Base-by-base conservation (phyloP, 495 filamentous ascomycete genomes). In the Rhizodiscina lignyota region DNA sequence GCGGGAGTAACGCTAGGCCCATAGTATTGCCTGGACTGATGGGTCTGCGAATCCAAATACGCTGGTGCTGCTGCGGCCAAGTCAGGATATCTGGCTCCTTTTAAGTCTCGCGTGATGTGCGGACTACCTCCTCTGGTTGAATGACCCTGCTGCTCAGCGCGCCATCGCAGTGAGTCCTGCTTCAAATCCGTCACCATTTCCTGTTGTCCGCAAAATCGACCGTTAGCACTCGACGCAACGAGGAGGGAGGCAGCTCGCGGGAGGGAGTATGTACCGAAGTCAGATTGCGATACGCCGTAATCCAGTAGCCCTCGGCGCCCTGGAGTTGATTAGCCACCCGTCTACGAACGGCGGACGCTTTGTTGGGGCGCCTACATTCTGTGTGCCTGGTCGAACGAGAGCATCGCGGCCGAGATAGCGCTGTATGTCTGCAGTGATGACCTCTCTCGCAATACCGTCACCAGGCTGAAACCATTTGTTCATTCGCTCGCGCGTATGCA, bases 341-440 rank as follows among this genome's bases (percentile, higher is more conserved):
- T n/a, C n/a, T n/a, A n/a, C n/a, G n/a, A n/a, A n/a, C n/a, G n/a
- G n/a, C n/a, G n/a, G n/a, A n/a, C n/a, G n/a, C n/a, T n/a, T n/a
- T n/a, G n/a, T n/a, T n/a, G n/a, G n/a, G n/a, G n/a, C n/a, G n/a
- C n/a, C n/a, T n/a, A 10, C 53, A 27, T 18, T 56, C 19, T 50
- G 50, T 19, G 33, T 70, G 54, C 82, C 83, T 39, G 84, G 85
- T 54, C 79, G 74, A 46, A 89, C 83, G 45, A 85, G 70, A 21
- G 85, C 85, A 67, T 94, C 85, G 50, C 81, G 82, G 45, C 84
- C 85, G 39, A 94, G 72, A 53, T 89, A 93, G 54, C 83, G 78
- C 64, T 84, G 91, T 41, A 94, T 87, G 61, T 94, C 84, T 53
- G 84, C 79, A 51, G 83, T 82, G 59, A 94, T 89, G 50, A 94